A percentile compares a stretch with the other conserved stretches of the same genome.
Conservation (phyloP, 164 flowering plant species). For the Nymphaea colorata region DNA sequence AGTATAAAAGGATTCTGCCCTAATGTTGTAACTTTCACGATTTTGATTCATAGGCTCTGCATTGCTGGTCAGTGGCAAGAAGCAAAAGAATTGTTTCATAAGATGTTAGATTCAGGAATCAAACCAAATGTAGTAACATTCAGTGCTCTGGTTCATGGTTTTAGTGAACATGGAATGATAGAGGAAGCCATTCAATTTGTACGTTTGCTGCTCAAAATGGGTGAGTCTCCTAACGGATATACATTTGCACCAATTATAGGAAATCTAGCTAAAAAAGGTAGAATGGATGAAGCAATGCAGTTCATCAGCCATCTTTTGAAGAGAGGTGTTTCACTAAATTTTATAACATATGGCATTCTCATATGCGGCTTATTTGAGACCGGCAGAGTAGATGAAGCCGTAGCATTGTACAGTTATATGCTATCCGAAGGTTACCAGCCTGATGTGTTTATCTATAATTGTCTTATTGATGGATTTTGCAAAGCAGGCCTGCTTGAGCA, state of each 20-base stretch:
- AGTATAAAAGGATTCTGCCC: conserved; percentile 14
- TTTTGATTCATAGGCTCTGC: conserved; percentile 21
- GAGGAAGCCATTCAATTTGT: conserved; percentile 19
- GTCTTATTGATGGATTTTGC: conserved; percentile 25
- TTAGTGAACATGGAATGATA: conserved; percentile 12
- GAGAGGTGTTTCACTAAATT: conserved; percentile 16
- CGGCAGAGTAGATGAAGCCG: conserved; percentile 50
- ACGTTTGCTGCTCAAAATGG: conserved; percentile 16
- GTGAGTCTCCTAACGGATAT: no score
- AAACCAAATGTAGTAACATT: conserved; percentile 16
- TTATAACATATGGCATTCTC: conserved; percentile 49
- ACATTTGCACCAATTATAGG: no score
- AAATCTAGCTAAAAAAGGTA: no score
- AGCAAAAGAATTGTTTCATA: conserved; percentile 19
- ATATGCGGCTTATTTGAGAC: conserved; percentile 55
- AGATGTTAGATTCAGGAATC: conserved; percentile 22
- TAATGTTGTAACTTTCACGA: conserved; percentile 20
- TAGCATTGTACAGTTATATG: conserved; percentile 39
- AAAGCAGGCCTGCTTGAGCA: conserved; percentile 11
- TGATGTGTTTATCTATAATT: conserved; percentile 21
- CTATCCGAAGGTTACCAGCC: conserved; percentile 17
- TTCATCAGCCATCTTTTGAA: no score
- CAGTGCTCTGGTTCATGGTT: conserved; percentile 24
- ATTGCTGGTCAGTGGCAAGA: conserved; percentile 16
- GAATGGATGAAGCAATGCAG: no score